phyloP scores from a whole-genome alignment of 1,284 basidiomycete species.

The Schizopora paradoxa region DNA sequence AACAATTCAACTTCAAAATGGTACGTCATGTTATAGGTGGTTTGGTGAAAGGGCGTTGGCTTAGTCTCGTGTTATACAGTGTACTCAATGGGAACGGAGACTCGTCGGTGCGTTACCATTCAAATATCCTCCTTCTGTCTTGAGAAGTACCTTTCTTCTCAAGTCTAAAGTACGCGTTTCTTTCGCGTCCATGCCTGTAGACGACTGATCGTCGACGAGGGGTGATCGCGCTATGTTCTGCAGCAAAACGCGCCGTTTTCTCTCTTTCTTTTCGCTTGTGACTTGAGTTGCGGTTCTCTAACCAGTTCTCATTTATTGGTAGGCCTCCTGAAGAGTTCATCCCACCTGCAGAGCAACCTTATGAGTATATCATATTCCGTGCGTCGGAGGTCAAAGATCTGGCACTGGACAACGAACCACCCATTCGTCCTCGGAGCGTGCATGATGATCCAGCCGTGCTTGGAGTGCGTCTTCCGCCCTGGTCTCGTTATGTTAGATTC shows the following conservation, averaged over 20 bases:
- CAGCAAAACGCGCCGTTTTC: no score
- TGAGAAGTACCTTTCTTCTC: slow-evolving; percentile 26
- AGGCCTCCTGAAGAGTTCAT: slow-evolving; percentile 71
- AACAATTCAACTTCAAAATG: slow-evolving; percentile 84
- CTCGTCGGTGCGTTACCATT: slow-evolving; percentile 71
- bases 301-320: slow-evolving; percentile 4
- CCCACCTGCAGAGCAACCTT: slow-evolving; percentile 70
- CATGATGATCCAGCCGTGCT: slow-evolving; percentile 76
- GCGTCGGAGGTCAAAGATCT: slow-evolving; percentile 80
- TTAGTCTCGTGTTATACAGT: slow-evolving; percentile 39
- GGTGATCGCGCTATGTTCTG: no score
- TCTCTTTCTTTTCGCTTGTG: slow-evolving; percentile 12
- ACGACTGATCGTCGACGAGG: no score
- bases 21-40: slow-evolving; percentile 34
- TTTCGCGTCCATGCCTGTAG: slow-evolving; percentile 32
- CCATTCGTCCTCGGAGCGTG: slow-evolving; percentile 44
- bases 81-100: slow-evolving; percentile 85
- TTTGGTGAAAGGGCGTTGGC: slow-evolving; percentile 2
- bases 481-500: slow-evolving; percentile 13
- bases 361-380: slow-evolving; percentile 78
- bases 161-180: not conserved
- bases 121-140: no score
- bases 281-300: slow-evolving; percentile 7
- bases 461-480: slow-evolving; percentile 45
- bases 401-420: slow-evolving; percentile 62